Evolutionary conservation across 106 monocot species (phyloP), one percentile per base, ranked within the genome.

Genomic region (Dactylorhiza incarnata): DNA sequence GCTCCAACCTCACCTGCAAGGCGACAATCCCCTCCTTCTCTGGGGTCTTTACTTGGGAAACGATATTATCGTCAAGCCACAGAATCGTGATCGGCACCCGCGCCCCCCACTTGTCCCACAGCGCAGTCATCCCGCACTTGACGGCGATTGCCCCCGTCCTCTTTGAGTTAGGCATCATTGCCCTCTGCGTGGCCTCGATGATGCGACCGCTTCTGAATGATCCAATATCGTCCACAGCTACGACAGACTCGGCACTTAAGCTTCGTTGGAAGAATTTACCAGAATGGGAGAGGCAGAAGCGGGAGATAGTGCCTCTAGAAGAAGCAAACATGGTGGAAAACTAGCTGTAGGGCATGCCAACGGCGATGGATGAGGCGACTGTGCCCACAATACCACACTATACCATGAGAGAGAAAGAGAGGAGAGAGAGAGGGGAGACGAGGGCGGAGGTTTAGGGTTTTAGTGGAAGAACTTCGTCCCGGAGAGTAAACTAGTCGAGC

Each of bases 21-120:
- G 97, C 85, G 16, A 70, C 75, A 74, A 94, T 83, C 43, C 93
- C 93, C 76, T 94, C 97, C 75, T 89, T 97, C 22, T 97, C 93
- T 3, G 81, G 72, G 24, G 93, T 93, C 79, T 97, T 94, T 22
- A 97, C 97, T 74, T 97, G 97, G 56, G 86, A 84, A 63, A 97
- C 97, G 9, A 89, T 73, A 78, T 97, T 97, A 63, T 96, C 96
- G 66, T 93, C 96, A 45, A 93, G 6, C 96, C 96, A 96, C 50
- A 96, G 83, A 19, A 96, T 77, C n/a, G 93, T 86, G 83, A 97
- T 86, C 8, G 97, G 97, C 20, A 97, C 76, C 76, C 93, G 85
- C 37, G 80, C 89, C 10, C 97, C 97, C 93, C 97, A 97, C 77
- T 97, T 97, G 77, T 97, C 89, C 97, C 93, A 97, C 9, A 93